phyloP scores from a whole-genome alignment of 306 rosid genomes.

The Crataegus laevigata region DNA sequence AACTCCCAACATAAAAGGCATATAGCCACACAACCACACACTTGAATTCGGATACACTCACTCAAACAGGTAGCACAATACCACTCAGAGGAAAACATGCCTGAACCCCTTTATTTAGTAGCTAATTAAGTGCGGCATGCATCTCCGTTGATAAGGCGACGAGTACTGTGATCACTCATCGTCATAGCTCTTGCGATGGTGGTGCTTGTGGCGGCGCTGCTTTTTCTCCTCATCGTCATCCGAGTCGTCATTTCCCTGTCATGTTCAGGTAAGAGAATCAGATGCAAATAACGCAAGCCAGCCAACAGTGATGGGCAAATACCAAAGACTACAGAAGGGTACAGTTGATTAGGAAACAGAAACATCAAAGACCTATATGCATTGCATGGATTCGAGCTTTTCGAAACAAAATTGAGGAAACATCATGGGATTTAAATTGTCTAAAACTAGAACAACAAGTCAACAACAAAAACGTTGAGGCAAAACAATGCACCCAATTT shows the following conservation, averaged over 20 bases:
- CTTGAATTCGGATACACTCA: not conserved
- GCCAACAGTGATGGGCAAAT: not conserved
- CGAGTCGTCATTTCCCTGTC: conserved; percentile 45
- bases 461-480: not conserved
- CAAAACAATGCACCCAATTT: not conserved
- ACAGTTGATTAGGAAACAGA: not conserved
- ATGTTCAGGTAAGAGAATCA: conserved; percentile 2
- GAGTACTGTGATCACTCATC: conserved; percentile 48
- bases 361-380: not conserved
- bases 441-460: not conserved
- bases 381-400: not conserved
- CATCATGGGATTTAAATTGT: not conserved
- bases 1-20: too few species aligned
- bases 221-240: conserved; percentile 58
- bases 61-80: conserved; percentile 16
- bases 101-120: conserved; percentile 49
- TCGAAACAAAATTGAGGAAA: not conserved
- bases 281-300: not conserved
- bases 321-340: not conserved
- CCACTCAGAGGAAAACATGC: conserved; percentile 21
- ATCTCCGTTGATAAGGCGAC: conserved; percentile 10
- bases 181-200: conserved; percentile 50
- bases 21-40: not conserved
- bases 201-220: conserved; percentile 49
- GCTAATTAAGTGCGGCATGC: conserved; percentile 35